Percentiles rank a stretch among this genome's conserved stretches.
phyloP scores from a whole-genome alignment of 2,329 filamentous ascomycete genomes.

The Berkeleyomyces basicola region DNA sequence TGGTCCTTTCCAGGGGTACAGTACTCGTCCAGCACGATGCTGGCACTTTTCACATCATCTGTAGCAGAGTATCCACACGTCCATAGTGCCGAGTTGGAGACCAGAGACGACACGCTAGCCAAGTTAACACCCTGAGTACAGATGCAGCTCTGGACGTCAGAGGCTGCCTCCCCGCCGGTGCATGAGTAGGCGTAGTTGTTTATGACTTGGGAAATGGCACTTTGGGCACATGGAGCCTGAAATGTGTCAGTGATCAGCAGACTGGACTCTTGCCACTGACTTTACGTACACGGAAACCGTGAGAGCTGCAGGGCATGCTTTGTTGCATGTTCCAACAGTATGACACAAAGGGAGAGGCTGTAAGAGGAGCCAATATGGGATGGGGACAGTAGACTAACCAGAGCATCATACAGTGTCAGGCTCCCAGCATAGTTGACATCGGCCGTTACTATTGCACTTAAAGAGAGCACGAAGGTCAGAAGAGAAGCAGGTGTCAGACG shows the following conservation, averaged over 20 bases:
- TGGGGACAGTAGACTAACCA: slow-evolving; percentile 20
- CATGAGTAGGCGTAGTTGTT: slow-evolving; percentile 25
- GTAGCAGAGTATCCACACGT: slow-evolving; percentile 31
- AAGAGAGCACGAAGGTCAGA: background rate
- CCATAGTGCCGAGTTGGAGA: slow-evolving; percentile 26
- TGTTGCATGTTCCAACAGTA: too few relatives aligned
- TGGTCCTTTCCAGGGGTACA: slow-evolving; percentile 30
- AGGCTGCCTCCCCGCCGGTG: slow-evolving; percentile 26
- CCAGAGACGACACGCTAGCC: slow-evolving; percentile 22
- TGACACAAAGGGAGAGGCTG: slow-evolving; percentile 6
- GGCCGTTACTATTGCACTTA: background rate
- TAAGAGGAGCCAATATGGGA: background rate
- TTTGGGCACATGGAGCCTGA: slow-evolving; percentile 34
- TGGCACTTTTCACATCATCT: slow-evolving; percentile 32
- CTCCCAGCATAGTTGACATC: slow-evolving; percentile 30
- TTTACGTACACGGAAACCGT: too few relatives aligned
- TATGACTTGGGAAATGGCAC: slow-evolving; percentile 29
- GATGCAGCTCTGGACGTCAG: slow-evolving; percentile 34
- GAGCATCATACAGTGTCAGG: slow-evolving; percentile 25
- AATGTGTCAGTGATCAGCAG: background rate
- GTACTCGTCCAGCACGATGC: slow-evolving; percentile 29
- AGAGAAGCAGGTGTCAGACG: background rate
- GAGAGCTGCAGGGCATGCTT: too few relatives aligned
- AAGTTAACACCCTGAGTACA: slow-evolving; percentile 31
- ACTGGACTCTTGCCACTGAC: too few relatives aligned